Percentiles rank a stretch among this genome's conserved stretches.
These are phyloP conservation scores for Phyllosticta citrichinensis DNA, from an alignment of 2,329 filamentous ascomycete species.

Conservation along the genomic window DNA sequence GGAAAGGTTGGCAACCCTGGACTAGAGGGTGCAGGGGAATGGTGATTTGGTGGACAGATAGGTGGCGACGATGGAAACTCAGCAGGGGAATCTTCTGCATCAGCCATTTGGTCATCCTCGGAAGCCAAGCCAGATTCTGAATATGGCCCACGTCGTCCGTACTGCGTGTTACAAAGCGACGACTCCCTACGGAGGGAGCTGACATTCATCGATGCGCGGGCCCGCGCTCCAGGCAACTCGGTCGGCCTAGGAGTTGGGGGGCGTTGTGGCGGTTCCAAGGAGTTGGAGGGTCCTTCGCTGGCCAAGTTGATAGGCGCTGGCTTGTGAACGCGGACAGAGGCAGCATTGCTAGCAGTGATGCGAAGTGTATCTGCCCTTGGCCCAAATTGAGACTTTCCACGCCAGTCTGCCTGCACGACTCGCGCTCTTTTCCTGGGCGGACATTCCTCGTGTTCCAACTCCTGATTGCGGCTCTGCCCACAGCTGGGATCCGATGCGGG, in stretches of 20 bases:
- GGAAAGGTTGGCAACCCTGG: constrained; percentile 55
- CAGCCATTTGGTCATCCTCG: constrained; percentile 40
- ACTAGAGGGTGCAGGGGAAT: constrained; percentile 63
- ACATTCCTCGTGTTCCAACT: constrained; percentile 36
- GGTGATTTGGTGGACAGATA: constrained; percentile 49
- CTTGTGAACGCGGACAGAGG: constrained; percentile 74
- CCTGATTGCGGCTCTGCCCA: constrained; percentile 13
- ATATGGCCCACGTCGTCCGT: constrained; percentile 19
- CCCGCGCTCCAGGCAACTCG: constrained; percentile 25
- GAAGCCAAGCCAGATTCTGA: constrained; percentile 35
- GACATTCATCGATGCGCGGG: constrained; percentile 12
- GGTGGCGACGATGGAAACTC: constrained; percentile 89
- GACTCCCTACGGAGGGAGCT: constrained; percentile 55
- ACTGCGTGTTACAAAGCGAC: constrained; percentile 30
- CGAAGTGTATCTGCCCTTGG: constrained; percentile 68
- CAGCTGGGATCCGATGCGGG: constrained; percentile 2
- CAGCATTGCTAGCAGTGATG: constrained; percentile 83
- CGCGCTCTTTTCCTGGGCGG: constrained; percentile 70
- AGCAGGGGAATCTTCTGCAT: constrained; percentile 56
- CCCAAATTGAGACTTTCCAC: constrained; percentile 62
- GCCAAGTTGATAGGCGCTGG: constrained; percentile 51
- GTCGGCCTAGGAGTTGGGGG: constrained; percentile 66
- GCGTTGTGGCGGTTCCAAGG: constrained; percentile 63
- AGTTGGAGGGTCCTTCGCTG: constrained; percentile 35
- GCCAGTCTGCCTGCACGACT: constrained; percentile 61